Evolutionary conservation across 1,284 basidiomycete genomes (phyloP).

Genomic region (Pseudozyma hubeiensis): DNA sequence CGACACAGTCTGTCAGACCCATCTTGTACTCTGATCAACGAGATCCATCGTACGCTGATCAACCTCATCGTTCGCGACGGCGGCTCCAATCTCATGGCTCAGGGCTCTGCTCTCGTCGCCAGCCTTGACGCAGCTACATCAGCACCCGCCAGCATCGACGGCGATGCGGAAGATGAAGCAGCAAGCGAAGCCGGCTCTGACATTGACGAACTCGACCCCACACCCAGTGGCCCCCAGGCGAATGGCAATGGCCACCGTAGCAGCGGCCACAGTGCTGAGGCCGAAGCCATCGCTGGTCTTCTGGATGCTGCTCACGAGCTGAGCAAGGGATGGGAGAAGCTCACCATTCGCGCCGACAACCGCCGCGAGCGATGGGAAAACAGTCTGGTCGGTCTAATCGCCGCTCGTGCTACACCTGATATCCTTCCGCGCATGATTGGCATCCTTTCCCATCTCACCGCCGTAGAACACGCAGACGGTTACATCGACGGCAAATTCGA

Average conservation of each 20-base stretch:
- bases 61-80: constrained; percentile 82
- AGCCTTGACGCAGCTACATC: constrained; percentile 20
- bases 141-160: constrained; percentile 62
- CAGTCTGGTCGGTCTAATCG: constrained; percentile 55
- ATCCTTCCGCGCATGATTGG: constrained; percentile 59
- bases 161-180: constrained; percentile 60
- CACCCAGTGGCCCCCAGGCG: constrained; percentile 15
- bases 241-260: constrained; percentile 20
- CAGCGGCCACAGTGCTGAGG: constrained; percentile 23
- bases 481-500: constrained; percentile 47
- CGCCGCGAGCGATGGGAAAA: constrained; percentile 62
- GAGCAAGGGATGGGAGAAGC: constrained; percentile 59
- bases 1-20: constrained; percentile 80
- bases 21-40: constrained; percentile 81
- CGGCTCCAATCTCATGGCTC: constrained; percentile 70
- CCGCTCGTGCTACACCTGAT: constrained; percentile 56
- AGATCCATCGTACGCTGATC: constrained; percentile 88
- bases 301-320: constrained; percentile 47
- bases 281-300: constrained; percentile 41
- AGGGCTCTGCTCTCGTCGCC: constrained; percentile 19
- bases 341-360: constrained; percentile 54
- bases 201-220: constrained; percentile 38
- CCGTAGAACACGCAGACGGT: constrained; percentile 57
- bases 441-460: constrained; percentile 65
- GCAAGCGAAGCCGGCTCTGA: constrained; percentile 41